These are phyloP conservation scores for Acephala macrosclerotiorum DNA, from an alignment of 2,329 filamentous ascomycete species.

Conservation along the genomic window DNA sequence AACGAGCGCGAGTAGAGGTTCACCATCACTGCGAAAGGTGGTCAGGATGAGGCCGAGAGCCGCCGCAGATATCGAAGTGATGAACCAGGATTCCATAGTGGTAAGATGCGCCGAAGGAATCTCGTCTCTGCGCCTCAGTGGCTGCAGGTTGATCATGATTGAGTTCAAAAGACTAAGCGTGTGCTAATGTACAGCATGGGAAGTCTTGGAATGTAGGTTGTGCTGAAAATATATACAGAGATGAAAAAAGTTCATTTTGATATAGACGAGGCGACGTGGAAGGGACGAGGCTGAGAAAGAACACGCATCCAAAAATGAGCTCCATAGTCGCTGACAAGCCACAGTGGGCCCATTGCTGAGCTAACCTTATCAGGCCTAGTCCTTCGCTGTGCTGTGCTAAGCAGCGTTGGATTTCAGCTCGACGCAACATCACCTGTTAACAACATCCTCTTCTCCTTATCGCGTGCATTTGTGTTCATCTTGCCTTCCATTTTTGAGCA, in stretches of 20 bases:
- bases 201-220: not conserved
- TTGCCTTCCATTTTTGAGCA: too few relatives aligned
- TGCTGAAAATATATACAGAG: not conserved
- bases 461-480: too few relatives aligned
- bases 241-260: conserved; percentile 25
- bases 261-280: conserved; percentile 45
- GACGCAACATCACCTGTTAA: too few relatives aligned
- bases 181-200: not conserved
- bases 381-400: too few relatives aligned
- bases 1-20: conserved; percentile 86
- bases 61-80: conserved; percentile 69
- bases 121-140: conserved; percentile 3
- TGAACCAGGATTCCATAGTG: conserved; percentile 56
- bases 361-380: not conserved
- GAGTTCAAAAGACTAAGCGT: not conserved
- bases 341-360: not conserved
- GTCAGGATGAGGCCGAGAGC: conserved; percentile 79
- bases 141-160: not conserved
- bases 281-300: conserved; percentile 53
- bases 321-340: not conserved
- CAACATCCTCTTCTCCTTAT: too few relatives aligned
- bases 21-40: conserved; percentile 82
- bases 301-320: not conserved
- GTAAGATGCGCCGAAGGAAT: conserved; percentile 1
- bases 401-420: not conserved